These are phyloP conservation scores for Candida fluviatilis DNA, from an alignment of 805 yeast species.

Conservation along the genomic window DNA sequence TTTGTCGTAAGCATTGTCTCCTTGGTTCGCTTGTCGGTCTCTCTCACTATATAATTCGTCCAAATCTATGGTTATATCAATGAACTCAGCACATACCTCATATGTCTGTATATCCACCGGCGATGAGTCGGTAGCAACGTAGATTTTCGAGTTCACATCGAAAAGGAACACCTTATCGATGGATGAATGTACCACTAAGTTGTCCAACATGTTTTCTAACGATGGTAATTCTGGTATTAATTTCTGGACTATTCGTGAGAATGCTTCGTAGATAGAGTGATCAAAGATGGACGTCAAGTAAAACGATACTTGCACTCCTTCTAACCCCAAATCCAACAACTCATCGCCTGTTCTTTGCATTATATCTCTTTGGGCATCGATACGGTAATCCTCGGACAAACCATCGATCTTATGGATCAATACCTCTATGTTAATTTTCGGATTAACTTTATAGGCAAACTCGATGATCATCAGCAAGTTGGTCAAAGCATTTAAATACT, in stretches of 20 bases:
- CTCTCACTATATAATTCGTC: constrained; percentile 58
- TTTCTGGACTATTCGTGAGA: constrained; percentile 88
- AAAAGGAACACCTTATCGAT: constrained; percentile 92
- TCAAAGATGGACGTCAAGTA: constrained; percentile 93
- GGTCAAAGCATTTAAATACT: constrained; percentile 85
- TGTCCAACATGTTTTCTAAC: constrained; percentile 83
- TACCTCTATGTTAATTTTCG: constrained; percentile 83
- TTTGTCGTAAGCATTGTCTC: background rate
- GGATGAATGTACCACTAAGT: constrained; percentile 80
- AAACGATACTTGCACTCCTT: constrained; percentile 86
- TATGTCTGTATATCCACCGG: constrained; percentile 95
- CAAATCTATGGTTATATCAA: constrained; percentile 88
- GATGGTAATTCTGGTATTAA: constrained; percentile 84
- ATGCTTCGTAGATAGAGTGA: constrained; percentile 93
- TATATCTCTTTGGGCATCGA: constrained; percentile 94
- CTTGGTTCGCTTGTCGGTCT: constrained; percentile 8
- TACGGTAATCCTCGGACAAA: constrained; percentile 83
- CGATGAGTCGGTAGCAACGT: constrained; percentile 92
- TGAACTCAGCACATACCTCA: constrained; percentile 95
- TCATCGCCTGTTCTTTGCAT: constrained; percentile 96
- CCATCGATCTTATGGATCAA: constrained; percentile 96
- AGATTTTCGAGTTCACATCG: constrained; percentile 88
- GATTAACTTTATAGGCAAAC: constrained; percentile 80
- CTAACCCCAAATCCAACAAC: constrained; percentile 80
- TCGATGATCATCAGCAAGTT: constrained; percentile 85